Conservation (phyloP, 495 filamentous ascomycete genomes). For the Neurospora sp. region DNA sequence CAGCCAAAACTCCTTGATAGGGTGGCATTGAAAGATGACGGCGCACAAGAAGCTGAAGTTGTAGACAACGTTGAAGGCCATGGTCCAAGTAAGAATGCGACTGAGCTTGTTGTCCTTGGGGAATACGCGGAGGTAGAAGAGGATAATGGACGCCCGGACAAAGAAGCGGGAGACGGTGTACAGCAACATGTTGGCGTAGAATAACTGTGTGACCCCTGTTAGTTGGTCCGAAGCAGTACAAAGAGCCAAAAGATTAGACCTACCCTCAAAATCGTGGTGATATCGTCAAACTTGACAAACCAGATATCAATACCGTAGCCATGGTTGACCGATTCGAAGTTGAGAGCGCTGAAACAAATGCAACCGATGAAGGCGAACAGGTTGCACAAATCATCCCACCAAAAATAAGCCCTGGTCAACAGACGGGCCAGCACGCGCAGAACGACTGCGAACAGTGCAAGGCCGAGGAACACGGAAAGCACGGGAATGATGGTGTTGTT, state of each 20-base stretch:
- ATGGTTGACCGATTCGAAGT: conserved; percentile 23
- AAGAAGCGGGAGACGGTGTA: conserved; percentile 30
- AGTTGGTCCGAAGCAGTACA: not conserved
- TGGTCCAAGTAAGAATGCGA: conserved; percentile 17
- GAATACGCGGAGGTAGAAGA: conserved; percentile 44
- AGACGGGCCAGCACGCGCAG: conserved; percentile 19
- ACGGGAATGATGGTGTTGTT: conserved; percentile 8
- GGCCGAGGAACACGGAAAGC: conserved; percentile 12
- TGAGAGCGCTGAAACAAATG: conserved; percentile 9
- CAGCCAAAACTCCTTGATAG: conserved; percentile 22
- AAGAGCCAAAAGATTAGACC: not conserved
- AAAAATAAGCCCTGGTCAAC: conserved; percentile 21
- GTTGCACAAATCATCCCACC: conserved; percentile 26
- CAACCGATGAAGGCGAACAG: conserved; percentile 16
- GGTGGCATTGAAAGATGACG: conserved; percentile 34
- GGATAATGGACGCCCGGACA: conserved; percentile 37
- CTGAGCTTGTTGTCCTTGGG: conserved; percentile 19
- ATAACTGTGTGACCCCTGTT: conserved; percentile 4
- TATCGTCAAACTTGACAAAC: conserved; percentile 35
- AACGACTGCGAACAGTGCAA: conserved; percentile 14
- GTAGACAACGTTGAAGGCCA: conserved; percentile 26
- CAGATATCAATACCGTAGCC: conserved; percentile 40
- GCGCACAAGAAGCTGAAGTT: conserved; percentile 27
- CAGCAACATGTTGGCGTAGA: conserved; percentile 20
- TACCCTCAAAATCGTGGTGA: conserved; percentile 22